Evolutionary conservation across 345 rosid genomes (phyloP).

Genomic region (Heritiera littoralis): DNA sequence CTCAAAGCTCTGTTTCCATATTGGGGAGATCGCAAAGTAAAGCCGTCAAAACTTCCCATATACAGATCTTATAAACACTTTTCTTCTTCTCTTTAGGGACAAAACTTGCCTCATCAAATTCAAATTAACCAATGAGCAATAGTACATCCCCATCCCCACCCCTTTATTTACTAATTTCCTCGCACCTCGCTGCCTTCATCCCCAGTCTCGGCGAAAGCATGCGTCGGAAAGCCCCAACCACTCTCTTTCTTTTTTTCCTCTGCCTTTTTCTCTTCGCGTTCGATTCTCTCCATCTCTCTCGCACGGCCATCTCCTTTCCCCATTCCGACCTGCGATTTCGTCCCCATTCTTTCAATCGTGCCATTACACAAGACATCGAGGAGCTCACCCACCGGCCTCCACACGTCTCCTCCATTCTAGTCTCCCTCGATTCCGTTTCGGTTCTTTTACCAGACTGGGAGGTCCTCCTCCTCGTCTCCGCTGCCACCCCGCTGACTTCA

Average conservation of each 20-base stretch:
- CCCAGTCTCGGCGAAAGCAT: conserved; percentile 10
- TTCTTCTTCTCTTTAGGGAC: too few relatives aligned
- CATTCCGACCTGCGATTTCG: neutral
- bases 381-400: neutral
- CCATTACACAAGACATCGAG: conserved; percentile 10
- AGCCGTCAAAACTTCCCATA: too few relatives aligned
- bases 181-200: too few relatives aligned
- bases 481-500: conserved; percentile 11
- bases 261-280: conserved; percentile 18
- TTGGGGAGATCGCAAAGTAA: too few relatives aligned
- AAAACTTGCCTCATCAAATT: too few relatives aligned
- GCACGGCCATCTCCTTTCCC: conserved; percentile 17
- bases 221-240: conserved; percentile 19
- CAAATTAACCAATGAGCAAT: too few relatives aligned
- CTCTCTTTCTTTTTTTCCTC: conserved; percentile 17
- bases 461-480: conserved; percentile 50
- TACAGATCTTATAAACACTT: too few relatives aligned
- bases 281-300: conserved; percentile 34
- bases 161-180: neutral
- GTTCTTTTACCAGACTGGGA: conserved; percentile 79
- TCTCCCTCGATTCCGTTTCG: conserved; percentile 38
- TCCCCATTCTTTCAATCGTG: conserved; percentile 15
- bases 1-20: too few relatives aligned
- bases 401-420: conserved; percentile 25
- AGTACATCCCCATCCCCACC: neutral